These are phyloP conservation scores for Ziziphus jujuba DNA, from an alignment of 306 rosid species.

Conservation along the genomic window DNA sequence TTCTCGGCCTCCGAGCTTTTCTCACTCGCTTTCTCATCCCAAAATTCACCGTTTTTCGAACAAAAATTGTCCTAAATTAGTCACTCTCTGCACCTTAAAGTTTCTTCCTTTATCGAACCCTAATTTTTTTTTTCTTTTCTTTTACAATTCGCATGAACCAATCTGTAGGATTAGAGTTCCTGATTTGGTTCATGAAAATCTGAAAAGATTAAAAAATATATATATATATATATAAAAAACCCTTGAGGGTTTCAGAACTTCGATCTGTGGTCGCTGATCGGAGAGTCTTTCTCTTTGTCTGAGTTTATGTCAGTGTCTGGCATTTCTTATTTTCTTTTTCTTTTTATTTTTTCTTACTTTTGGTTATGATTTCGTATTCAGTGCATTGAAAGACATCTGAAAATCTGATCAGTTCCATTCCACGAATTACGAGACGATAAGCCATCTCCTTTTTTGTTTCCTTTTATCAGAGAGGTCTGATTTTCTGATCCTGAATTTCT, in stretches of 20 bases:
- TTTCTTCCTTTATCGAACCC: slow-evolving; percentile 10
- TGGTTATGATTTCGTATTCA: slow-evolving; percentile 39
- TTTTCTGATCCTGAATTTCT: background rate
- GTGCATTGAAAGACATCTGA: slow-evolving; percentile 35
- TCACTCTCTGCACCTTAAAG: background rate
- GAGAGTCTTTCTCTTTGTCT: too few relatives aligned
- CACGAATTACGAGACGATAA: slow-evolving; percentile 47
- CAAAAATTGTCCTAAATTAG: background rate
- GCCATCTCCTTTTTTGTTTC: slow-evolving; percentile 8
- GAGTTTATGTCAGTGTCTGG: slow-evolving; percentile 2
- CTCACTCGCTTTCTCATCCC: slow-evolving; percentile 4
- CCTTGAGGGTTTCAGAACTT: slow-evolving; percentile 14
- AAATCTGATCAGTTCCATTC: slow-evolving; percentile 26
- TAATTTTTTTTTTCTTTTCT: slow-evolving; percentile 7
- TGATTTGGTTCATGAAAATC: slow-evolving; percentile 14
- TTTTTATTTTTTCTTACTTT: slow-evolving; percentile 3
- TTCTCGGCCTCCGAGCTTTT: slow-evolving; percentile 13
- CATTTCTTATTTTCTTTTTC: too few relatives aligned
- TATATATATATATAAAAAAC: background rate
- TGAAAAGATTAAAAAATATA: background rate
- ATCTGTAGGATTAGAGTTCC: background rate
- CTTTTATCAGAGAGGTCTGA: slow-evolving; percentile 15
- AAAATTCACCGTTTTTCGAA: background rate
- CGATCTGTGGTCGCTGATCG: too few relatives aligned
- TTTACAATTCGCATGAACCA: background rate